Evolutionary conservation across 345 rosid species (phyloP), one percentile per base, ranked within the genome.

Genomic region (Brassica rapa): DNA sequence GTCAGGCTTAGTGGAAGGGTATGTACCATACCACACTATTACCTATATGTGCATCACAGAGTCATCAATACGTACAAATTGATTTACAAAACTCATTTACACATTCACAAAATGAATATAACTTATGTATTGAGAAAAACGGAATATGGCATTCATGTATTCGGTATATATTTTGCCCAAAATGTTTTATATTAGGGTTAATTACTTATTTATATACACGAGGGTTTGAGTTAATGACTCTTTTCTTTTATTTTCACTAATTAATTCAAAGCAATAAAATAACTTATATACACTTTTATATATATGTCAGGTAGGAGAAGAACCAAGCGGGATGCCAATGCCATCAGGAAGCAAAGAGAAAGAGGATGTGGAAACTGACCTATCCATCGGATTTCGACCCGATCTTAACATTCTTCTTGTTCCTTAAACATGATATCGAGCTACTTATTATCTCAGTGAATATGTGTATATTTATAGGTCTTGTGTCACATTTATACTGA

Each of bases 351-450:
- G 70, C 63, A 69, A 60, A 30, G 74, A 69, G 55, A 46, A 46
- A 37, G 71, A 81, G 16, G 93, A 83, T 59, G 83, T 85, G 14
- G 89, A 81, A 73, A 88, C 93, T 56, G 84, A 77, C 41, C 53
- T 88, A 64, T 74, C 76, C 70, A 85, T 89, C 15, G 88, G 90
- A 72, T 76, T 82, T 21, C 81, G 64, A 81, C 60, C 53, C 73
- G 64, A 61, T 64, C 74, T 30, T 77, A 70, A 77, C 11, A 32
- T 12, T 3, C 8, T 33, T 15, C n/a, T 24, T 30, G 63, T 27
- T 66, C 27, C 27, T 33, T 55, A 21, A 56, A 55, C 16, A 7
- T 37, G 66, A 24, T 55, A 46, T 12, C 10, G 4, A 75, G 41
- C 19, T 23, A 66, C 23, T 33, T 55, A 12, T 35, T 23, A 66